A percentile compares a stretch with the other conserved stretches of the same genome.
phyloP scores from a whole-genome alignment of 1,139 yeast species.

The Taiozyma onychis region DNA sequence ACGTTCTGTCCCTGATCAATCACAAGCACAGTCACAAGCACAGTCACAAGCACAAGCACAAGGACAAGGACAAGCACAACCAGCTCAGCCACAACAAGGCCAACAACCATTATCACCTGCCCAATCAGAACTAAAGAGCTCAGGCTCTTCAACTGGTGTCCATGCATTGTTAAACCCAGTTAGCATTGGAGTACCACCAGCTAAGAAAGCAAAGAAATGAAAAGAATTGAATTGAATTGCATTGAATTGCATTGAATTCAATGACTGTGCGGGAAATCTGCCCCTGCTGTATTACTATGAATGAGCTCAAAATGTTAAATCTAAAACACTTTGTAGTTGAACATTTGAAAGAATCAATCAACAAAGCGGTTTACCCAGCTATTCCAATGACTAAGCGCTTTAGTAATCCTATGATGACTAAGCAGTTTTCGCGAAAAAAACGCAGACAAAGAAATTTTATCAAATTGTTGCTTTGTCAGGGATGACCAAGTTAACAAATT shows the following conservation, averaged over 20 bases:
- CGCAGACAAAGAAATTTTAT: background rate
- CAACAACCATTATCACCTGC: conserved; percentile 9
- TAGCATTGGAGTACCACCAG: conserved; percentile 4
- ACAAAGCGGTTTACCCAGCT: no score
- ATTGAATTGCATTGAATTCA: no score
- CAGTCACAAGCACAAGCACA: background rate
- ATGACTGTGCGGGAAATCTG: no score
- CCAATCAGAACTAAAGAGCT: conserved; percentile 1
- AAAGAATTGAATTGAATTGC: background rate
- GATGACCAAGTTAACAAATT: background rate
- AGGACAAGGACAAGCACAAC: background rate
- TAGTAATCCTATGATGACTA: no score
- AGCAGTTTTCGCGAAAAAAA: no score
- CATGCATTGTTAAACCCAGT: conserved; percentile 21
- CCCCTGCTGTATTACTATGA: background rate
- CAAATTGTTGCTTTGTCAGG: background rate
- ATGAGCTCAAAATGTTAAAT: background rate
- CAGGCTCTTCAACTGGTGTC: conserved; percentile 14
- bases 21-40: background rate
- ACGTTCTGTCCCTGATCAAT: conserved; percentile 24
- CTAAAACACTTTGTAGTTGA: no score
- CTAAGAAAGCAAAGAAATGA: conserved; percentile 10
- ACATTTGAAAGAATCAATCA: no score
- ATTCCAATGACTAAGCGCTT: no score
- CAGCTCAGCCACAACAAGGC: background rate